A percentile compares a stretch with the other conserved stretches of the same genome.
Evolutionary conservation across 2,329 filamentous ascomycete genomes (phyloP).

Genomic region (Fusarium nelsonii): DNA sequence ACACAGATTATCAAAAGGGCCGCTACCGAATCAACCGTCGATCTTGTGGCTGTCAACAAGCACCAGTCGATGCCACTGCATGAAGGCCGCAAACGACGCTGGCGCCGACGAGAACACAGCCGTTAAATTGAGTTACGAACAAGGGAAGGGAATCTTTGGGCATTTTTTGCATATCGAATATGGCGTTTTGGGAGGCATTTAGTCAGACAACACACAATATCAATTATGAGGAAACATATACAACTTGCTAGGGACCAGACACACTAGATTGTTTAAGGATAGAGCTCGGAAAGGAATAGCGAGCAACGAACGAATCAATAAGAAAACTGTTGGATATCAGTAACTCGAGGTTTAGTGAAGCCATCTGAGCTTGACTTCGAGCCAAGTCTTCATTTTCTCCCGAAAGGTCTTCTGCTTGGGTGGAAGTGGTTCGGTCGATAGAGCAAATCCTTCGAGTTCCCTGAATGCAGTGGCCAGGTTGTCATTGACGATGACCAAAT

Average conservation of each 20-base stretch:
- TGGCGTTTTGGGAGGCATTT: conserved; percentile 6
- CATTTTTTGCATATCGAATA: conserved; percentile 1
- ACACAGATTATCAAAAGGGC: conserved; percentile 24
- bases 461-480: not conserved
- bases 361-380: not conserved
- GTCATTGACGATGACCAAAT: not conserved
- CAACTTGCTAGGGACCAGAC: conserved; percentile 2
- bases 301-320: conserved; percentile 1
- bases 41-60: conserved; percentile 19
- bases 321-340: not conserved
- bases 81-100: conserved; percentile 23
- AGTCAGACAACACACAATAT: not conserved
- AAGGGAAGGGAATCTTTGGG: not conserved
- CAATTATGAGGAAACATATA: conserved; percentile 12
- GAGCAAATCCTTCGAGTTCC: not conserved
- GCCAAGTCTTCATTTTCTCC: not conserved
- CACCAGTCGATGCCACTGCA: conserved; percentile 28
- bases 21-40: conserved; percentile 11
- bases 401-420: not conserved
- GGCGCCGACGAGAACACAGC: not conserved
- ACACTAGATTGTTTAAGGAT: conserved; percentile 16
- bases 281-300: conserved; percentile 2
- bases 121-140: not conserved
- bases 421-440: not conserved
- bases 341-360: not conserved